These are phyloP conservation scores for Pulveroboletus sp. DNA, from an alignment of 768 basidiomycete genomes.

Conservation along the genomic window DNA sequence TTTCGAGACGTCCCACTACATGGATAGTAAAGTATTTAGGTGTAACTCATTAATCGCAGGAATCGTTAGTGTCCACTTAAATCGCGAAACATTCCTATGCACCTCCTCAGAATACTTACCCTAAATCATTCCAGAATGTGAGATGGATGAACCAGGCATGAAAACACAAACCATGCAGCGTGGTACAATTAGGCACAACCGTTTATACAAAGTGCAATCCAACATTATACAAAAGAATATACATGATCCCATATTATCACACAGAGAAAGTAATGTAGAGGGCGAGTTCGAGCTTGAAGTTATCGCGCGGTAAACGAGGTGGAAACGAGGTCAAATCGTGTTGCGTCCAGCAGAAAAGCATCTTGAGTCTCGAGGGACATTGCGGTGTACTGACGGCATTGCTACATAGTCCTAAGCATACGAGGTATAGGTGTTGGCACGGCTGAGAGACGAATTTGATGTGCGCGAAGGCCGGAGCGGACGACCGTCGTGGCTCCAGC, in stretches of 20 bases:
- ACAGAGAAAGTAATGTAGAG: slow-evolving; percentile 15
- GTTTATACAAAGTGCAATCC: slow-evolving; percentile 23
- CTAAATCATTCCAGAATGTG: too few relatives aligned
- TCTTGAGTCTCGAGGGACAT: slow-evolving; percentile 9
- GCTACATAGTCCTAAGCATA: slow-evolving; percentile 17
- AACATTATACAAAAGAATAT: slow-evolving; percentile 31
- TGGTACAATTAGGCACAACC: slow-evolving; percentile 17
- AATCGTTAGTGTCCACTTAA: too few relatives aligned
- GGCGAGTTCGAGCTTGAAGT: slow-evolving; percentile 12
- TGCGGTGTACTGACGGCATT: slow-evolving; percentile 1
- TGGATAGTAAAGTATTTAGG: too few relatives aligned
- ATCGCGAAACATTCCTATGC: too few relatives aligned
- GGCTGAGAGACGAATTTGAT: slow-evolving; percentile 13
- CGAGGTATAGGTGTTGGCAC: slow-evolving; percentile 17
- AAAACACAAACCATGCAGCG: slow-evolving; percentile 2
- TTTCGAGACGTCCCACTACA: not conserved
- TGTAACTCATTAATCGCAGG: too few relatives aligned
- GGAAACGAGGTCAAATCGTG: slow-evolving; percentile 1
- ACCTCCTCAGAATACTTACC: too few relatives aligned
- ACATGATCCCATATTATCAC: slow-evolving; percentile 29
- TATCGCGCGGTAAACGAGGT: slow-evolving; percentile 16
- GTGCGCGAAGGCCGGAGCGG: slow-evolving; percentile 14
- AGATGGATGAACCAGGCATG: not conserved
- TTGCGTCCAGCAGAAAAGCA: slow-evolving; percentile 19
- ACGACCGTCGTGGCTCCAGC: slow-evolving; percentile 30